A percentile compares a stretch with the other conserved stretches of the same genome.
Evolutionary conservation across 768 basidiomycete genomes (phyloP).

Genomic region (Serendipita sp.): DNA sequence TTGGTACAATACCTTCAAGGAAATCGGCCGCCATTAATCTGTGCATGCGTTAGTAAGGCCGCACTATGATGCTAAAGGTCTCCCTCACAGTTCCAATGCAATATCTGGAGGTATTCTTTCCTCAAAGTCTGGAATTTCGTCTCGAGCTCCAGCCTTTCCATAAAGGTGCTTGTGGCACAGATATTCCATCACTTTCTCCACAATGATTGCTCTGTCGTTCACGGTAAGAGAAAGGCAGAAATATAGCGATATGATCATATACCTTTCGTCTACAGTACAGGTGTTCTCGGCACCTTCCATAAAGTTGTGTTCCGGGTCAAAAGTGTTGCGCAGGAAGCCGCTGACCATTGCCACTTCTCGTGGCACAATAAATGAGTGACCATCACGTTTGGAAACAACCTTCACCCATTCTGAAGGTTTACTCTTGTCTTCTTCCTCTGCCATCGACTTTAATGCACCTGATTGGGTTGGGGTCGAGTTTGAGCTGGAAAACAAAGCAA

Average conservation of each 20-base stretch:
- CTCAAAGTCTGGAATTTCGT: slow-evolving; percentile 70
- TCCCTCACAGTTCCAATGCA: slow-evolving; percentile 69
- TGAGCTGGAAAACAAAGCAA: neutral
- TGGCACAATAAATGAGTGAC: slow-evolving; percentile 63
- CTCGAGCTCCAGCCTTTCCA: slow-evolving; percentile 48
- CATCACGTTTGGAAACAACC: slow-evolving; percentile 51
- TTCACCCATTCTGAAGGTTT: slow-evolving; percentile 45
- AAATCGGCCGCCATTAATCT: slow-evolving; percentile 23
- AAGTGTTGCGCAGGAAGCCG: slow-evolving; percentile 66
- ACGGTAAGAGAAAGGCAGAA: neutral
- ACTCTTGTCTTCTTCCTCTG: neutral
- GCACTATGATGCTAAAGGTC: neutral
- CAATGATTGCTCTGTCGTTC: slow-evolving; percentile 35
- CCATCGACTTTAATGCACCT: neutral
- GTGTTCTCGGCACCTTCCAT: slow-evolving; percentile 56
- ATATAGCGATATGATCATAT: neutral
- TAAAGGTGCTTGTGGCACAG: slow-evolving; percentile 74
- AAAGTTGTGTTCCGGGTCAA: slow-evolving; percentile 65
- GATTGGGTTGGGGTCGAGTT: neutral
- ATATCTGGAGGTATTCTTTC: slow-evolving; percentile 79
- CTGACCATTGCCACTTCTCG: slow-evolving; percentile 62
- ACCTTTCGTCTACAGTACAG: slow-evolving; percentile 60
- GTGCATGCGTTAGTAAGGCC: neutral
- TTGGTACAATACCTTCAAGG: slow-evolving; percentile 14
- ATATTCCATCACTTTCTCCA: slow-evolving; percentile 82